phyloP scores from a whole-genome alignment of 192 early-diverging fungal genomes.

The Entophlyctis luteolus region DNA sequence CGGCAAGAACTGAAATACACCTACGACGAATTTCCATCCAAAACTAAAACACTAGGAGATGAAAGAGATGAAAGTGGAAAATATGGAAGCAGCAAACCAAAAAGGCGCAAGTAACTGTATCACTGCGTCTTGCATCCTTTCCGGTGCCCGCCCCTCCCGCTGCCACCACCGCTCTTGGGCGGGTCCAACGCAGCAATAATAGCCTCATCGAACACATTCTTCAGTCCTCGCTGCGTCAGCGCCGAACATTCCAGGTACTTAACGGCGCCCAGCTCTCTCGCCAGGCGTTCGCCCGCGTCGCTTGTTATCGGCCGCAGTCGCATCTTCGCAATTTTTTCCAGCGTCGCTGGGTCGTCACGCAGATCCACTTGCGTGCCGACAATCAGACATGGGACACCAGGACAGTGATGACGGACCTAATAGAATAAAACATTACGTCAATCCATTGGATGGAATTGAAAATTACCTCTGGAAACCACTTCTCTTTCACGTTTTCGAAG shows the following conservation, averaged over 20 bases:
- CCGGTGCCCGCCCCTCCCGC: background rate
- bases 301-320: slow-evolving; percentile 76
- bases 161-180: slow-evolving; percentile 36
- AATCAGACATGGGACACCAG: slow-evolving; percentile 89
- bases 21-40: background rate
- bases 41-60: background rate
- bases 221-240: slow-evolving; percentile 86
- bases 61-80: background rate
- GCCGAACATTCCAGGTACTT: slow-evolving; percentile 94
- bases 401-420: slow-evolving; percentile 85
- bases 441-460: background rate
- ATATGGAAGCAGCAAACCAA: background rate
- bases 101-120: background rate
- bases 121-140: slow-evolving; percentile 9
- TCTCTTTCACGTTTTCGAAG: slow-evolving; percentile 93
- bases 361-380: slow-evolving; percentile 92
- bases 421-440: background rate
- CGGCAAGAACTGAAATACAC: background rate
- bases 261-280: slow-evolving; percentile 77
- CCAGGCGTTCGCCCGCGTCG: slow-evolving; percentile 78
- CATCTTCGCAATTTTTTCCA: slow-evolving; percentile 76
- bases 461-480: slow-evolving; percentile 90
- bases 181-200: slow-evolving; percentile 95
- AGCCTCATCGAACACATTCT: slow-evolving; percentile 96
- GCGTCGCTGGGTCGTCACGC: slow-evolving; percentile 72